A percentile compares a stretch with the other conserved stretches of the same genome.
phyloP scores from a whole-genome alignment of 2,329 filamentous ascomycete species.

The Graphilbum ipis-grandicollis region DNA sequence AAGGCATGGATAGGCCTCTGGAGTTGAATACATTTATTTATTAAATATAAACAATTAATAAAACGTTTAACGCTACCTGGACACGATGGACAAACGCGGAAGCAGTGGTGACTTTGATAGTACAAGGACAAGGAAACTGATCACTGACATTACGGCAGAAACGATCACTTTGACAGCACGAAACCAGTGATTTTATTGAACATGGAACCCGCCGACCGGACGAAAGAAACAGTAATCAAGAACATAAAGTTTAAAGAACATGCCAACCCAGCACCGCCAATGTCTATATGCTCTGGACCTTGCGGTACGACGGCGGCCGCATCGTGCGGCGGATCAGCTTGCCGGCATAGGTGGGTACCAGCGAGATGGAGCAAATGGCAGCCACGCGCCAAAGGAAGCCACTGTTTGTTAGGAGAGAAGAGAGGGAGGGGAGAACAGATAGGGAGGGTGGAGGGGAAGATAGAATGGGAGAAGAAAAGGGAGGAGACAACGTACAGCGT shows the following conservation, averaged over 20 bases:
- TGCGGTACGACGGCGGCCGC: constrained; percentile 86
- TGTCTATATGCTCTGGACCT: constrained; percentile 68
- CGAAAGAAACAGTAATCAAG: too few relatives aligned
- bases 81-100: too few relatives aligned
- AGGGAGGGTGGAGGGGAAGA: background rate
- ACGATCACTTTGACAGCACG: too few relatives aligned
- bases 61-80: too few relatives aligned
- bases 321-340: constrained; percentile 74
- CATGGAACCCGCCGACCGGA: too few relatives aligned
- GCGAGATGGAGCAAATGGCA: constrained; percentile 61
- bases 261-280: background rate
- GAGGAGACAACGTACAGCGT: constrained; percentile 34
- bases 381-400: constrained; percentile 79
- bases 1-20: background rate
- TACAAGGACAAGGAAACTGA: too few relatives aligned
- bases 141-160: too few relatives aligned
- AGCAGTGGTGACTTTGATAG: too few relatives aligned
- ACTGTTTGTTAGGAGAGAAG: constrained; percentile 21
- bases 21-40: too few relatives aligned
- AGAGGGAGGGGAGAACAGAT: background rate
- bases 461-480: background rate
- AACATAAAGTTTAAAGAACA: background rate
- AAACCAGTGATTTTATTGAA: too few relatives aligned
- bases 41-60: too few relatives aligned
- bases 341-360: constrained; percentile 73